Evolutionary conservation across 139 green algal genomes (phyloP), one percentile per base, ranked within the genome.

Genomic region (Tetradesmus obliquus): DNA sequence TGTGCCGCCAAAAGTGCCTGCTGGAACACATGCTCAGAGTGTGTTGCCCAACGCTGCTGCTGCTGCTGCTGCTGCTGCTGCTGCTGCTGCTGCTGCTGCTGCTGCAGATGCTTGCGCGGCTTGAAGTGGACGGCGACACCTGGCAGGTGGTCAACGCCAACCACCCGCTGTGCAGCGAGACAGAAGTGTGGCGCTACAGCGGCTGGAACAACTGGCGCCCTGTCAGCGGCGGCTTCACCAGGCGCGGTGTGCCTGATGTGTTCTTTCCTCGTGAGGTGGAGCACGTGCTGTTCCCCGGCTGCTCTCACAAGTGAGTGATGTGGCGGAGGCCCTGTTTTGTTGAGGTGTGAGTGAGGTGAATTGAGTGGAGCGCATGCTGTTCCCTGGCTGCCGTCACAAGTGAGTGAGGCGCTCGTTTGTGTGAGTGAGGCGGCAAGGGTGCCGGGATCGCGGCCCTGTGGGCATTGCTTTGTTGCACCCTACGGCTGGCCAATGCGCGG

Each of bases 91-190:
- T 24, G 71, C 12, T 22, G 10, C 71, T 79, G 32, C 32, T 79
- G 71, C 17, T 82, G n/a, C 76, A 91, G 88, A 79, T 91, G 88
- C 55, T 91, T 20, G 79, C 79, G 2, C 76, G 84, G 2, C 3
- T 87, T 1, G 15, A 10, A 2, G 86, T 93, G 3, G 69, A 93
- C 53, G 12, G 5, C 51, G 22, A 12, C 6, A 87, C 5, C 24
- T 66, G 79, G 62, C 84, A 87, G 12, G 54, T 24, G 3, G 1
- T 87, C 8, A 51, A 53, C 10, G 76, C 53, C 86, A 92, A 3
- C 51, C 79, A 89, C 51, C 66, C 90, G 17, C 57, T 89, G 19
- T 89, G 86, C 51, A 86, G 58, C 54, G 90, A 92, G 8, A 58
- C 58, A 10, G 90, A 93, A 53, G 24, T 79, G 15, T 89, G 79